These are phyloP conservation scores for Prunus kanzakura DNA, from an alignment of 306 rosid species.

Conservation along the genomic window DNA sequence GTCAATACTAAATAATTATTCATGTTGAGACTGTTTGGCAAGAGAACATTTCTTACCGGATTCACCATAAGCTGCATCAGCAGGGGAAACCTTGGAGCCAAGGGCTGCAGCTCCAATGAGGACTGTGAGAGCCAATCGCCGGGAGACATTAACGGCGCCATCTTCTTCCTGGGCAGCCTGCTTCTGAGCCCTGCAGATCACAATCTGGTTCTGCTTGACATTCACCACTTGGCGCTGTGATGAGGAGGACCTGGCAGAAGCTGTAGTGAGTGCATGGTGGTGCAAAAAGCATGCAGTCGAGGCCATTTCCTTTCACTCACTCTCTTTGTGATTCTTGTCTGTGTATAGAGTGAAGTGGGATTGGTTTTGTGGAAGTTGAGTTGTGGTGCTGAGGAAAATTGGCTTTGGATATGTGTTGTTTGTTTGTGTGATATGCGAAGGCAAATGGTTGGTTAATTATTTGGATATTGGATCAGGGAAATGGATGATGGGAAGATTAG, in stretches of 20 bases:
- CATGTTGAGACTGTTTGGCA: neutral
- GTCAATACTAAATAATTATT: neutral
- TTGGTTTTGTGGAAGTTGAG: neutral
- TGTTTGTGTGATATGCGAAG: slow-evolving; percentile 33
- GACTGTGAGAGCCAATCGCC: slow-evolving; percentile 81
- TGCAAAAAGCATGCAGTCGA: slow-evolving; percentile 83
- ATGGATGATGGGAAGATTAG: slow-evolving; percentile 40
- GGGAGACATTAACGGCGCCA: slow-evolving; percentile 40
- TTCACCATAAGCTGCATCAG: slow-evolving; percentile 96
- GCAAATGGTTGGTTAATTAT: slow-evolving; percentile 28
- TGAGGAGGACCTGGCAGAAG: slow-evolving; percentile 37
- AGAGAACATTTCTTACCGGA: slow-evolving; percentile 44
- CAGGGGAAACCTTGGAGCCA: slow-evolving; percentile 82
- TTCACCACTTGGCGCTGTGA: slow-evolving; percentile 51
- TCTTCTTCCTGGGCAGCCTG: slow-evolving; percentile 49
- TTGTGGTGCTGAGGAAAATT: slow-evolving; percentile 23
- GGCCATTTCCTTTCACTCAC: slow-evolving; percentile 46
- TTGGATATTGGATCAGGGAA: slow-evolving; percentile 41
- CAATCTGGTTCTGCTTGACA: slow-evolving; percentile 46
- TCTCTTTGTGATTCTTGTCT: neutral
- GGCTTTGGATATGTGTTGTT: slow-evolving; percentile 24
- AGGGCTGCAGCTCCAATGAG: slow-evolving; percentile 86
- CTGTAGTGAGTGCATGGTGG: slow-evolving; percentile 65
- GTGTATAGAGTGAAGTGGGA: neutral
- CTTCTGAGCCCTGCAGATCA: slow-evolving; percentile 82